A percentile compares a stretch with the other conserved stretches of the same genome.
phyloP scores from a whole-genome alignment of 164 flowering plant species.

The Tetracentron sinense region DNA sequence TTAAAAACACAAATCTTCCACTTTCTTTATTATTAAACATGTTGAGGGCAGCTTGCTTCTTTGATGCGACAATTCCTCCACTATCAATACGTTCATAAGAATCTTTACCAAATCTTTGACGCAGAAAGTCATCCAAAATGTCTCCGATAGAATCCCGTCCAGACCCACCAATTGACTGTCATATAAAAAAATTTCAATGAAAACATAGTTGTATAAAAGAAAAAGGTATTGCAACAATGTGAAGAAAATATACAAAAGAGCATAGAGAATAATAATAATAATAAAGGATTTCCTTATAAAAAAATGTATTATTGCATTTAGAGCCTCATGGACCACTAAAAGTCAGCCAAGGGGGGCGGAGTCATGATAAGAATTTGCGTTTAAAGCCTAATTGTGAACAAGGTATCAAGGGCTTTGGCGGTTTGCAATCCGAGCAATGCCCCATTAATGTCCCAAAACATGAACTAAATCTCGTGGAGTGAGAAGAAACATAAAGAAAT shows the following conservation, averaged over 20 bases:
- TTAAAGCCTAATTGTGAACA: too few species aligned
- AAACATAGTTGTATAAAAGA: not conserved
- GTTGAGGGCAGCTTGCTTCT: conserved; percentile 58
- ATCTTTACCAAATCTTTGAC: conserved; percentile 66
- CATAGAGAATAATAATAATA: not conserved
- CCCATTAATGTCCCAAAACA: too few species aligned
- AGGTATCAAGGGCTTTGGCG: too few species aligned
- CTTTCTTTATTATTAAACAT: conserved; percentile 59
- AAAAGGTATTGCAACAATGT: not conserved
- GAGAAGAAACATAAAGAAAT: too few species aligned
- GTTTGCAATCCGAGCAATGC: too few species aligned
- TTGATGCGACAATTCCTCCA: conserved; percentile 32
- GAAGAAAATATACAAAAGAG: not conserved
- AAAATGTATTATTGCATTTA: too few species aligned
- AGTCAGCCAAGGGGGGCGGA: too few species aligned
- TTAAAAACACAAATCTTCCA: conserved; percentile 67
- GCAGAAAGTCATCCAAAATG: conserved; percentile 76
- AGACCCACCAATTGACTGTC: conserved; percentile 54
- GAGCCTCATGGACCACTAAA: too few species aligned
- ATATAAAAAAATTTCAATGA: conserved; percentile 10
- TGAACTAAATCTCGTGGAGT: too few species aligned
- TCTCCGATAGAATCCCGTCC: conserved; percentile 51
- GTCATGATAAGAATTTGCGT: too few species aligned
- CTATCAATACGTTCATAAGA: conserved; percentile 78
- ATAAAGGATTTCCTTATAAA: too few species aligned